Evolutionary conservation across 768 basidiomycete genomes (phyloP), one percentile per base, ranked within the genome.

Genomic region (Nidularia sp.): DNA sequence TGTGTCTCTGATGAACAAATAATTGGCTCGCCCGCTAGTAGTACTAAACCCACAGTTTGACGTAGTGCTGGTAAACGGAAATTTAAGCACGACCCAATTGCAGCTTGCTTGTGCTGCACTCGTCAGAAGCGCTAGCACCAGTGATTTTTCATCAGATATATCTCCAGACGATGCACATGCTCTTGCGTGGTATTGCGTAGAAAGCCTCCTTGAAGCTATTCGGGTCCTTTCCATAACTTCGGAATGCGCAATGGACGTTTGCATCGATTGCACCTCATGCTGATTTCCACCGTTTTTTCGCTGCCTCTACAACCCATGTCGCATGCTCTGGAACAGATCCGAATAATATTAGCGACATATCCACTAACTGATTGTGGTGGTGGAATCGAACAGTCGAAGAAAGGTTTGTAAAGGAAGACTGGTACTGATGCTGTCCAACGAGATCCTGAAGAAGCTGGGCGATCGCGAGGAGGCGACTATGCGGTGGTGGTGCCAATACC

Each of bases 91-190:
- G 0, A 51, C 73, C 0, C 93, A 93, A 60, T 75, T 93, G 6
- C 70, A 85, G 31, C 74, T 91, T 39, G 90, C 93, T 4, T 92
- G 80, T 60, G 73, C 85, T n/a, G 79, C 86, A 5, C 74, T 93
- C 9, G 82, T 90, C 22, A 71, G 77, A 54, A 78, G 82, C 50
- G 86, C 88, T 0, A 72, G 74, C 35, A 71, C 75, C 2, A 70
- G 71, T 48, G 66, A 71, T 41, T 57, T 59, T 35, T 34, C 61
- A 6, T 44, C 51, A 8, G 47, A 59, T 36, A 39, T 55, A 18
- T 51, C 49, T 29, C 34, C 65, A 35, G 63, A 63, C 45, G 66
- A 68, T 34, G 56, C 58, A 53, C 61, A 76, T 47, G 69, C 77
- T 0, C 73, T 89, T n/a, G 82, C 83, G 3, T 87, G 85, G 81